phyloP scores from a whole-genome alignment of 306 rosid genomes.

The Inga oerstediana region DNA sequence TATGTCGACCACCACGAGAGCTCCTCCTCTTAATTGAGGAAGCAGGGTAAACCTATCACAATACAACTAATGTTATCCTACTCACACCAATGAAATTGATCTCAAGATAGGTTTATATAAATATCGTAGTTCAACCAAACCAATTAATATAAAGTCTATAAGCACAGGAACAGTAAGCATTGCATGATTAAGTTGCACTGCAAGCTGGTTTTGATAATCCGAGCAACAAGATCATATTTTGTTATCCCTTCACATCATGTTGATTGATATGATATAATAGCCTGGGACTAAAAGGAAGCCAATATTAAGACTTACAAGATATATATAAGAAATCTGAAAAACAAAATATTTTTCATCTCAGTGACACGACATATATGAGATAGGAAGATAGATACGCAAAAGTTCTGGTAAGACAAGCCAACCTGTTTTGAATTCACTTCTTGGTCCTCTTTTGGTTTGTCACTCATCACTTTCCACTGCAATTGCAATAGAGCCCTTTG shows the following conservation, averaged over 20 bases:
- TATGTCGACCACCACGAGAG: conserved; percentile 55
- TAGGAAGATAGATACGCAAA: conserved; percentile 16
- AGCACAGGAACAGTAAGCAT: conserved; percentile 2
- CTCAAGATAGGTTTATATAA: not conserved
- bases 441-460: conserved; percentile 82
- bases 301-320: conserved; percentile 12
- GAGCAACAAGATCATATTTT: not conserved
- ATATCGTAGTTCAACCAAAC: not conserved
- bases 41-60: conserved; percentile 70
- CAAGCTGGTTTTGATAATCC: conserved; percentile 1
- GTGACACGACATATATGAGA: conserved; percentile 30
- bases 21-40: conserved; percentile 70
- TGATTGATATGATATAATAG: not conserved
- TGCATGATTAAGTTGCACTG: conserved; percentile 9
- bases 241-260: not conserved
- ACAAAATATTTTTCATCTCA: conserved; percentile 17
- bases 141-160: conserved; percentile 11
- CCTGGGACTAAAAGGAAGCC: conserved; percentile 18
- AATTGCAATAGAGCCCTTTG: conserved; percentile 91
- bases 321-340: conserved; percentile 13
- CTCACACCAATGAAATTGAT: not conserved
- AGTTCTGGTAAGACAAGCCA: conserved; percentile 18
- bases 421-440: conserved; percentile 92
- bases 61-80: conserved; percentile 21
- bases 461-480: conserved; percentile 98